These are phyloP conservation scores for Chimonanthus salicifolius DNA, from an alignment of 164 flowering plant genomes.

Conservation along the genomic window DNA sequence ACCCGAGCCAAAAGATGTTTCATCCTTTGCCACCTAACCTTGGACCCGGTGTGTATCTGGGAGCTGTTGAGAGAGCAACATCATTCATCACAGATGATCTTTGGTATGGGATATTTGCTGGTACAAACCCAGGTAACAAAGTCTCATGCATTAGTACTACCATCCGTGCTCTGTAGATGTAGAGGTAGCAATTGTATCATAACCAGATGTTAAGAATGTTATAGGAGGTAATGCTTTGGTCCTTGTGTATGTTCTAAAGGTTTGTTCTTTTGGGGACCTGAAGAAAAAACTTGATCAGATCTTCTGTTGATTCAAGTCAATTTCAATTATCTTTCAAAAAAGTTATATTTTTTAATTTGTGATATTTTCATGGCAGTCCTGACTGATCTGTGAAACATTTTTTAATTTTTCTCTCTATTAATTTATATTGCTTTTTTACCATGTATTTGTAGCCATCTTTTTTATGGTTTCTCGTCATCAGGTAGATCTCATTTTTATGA, in stretches of 20 bases:
- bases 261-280: not conserved
- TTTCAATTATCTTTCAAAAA: too few species aligned
- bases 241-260: not conserved
- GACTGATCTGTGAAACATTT: too few species aligned
- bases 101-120: conserved; percentile 98
- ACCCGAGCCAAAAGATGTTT: conserved; percentile 98
- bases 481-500: too few species aligned
- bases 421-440: too few species aligned
- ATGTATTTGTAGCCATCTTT: too few species aligned
- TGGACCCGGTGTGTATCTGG: conserved; percentile 96
- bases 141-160: conserved; percentile 7
- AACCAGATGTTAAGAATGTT: not conserved
- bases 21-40: conserved; percentile 98
- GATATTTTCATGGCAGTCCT: too few species aligned
- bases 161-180: not conserved
- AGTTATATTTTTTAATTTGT: too few species aligned
- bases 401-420: too few species aligned
- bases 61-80: conserved; percentile 98
- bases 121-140: conserved; percentile 88
- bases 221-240: not conserved
- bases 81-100: conserved; percentile 97
- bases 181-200: not conserved
- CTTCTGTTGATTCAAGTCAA: not conserved
- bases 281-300: not conserved
- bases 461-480: too few species aligned